phyloP scores from a whole-genome alignment of 192 early-diverging fungal species.

The Spinellus fusiger region DNA sequence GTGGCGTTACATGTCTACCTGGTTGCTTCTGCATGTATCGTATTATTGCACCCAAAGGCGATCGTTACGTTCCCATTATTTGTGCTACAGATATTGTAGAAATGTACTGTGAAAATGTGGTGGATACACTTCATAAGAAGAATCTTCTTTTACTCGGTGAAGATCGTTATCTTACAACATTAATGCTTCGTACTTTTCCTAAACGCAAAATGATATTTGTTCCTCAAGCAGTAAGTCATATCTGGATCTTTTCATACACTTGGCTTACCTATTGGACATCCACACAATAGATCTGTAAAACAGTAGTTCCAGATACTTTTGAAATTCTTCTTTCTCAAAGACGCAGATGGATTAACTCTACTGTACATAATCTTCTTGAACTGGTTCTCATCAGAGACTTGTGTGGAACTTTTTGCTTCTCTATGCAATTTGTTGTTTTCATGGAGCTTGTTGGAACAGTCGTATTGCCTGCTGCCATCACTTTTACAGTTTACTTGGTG shows the following conservation, averaged over 20 bases:
- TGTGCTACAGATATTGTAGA: conserved; percentile 71
- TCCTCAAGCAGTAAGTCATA: conserved; percentile 47
- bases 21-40: conserved; percentile 78
- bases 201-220: conserved; percentile 70
- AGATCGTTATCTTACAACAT: conserved; percentile 71
- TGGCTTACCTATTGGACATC: not conserved
- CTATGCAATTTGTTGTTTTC: conserved; percentile 94
- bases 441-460: conserved; percentile 92
- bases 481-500: conserved; percentile 79
- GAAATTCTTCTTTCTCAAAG: conserved; percentile 69
- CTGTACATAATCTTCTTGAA: conserved; percentile 81
- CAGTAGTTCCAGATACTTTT: conserved; percentile 65
- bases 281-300: conserved; percentile 67
- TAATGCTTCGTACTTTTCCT: conserved; percentile 71
- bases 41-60: conserved; percentile 63
- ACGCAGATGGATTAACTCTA: conserved; percentile 85
- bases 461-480: conserved; percentile 85
- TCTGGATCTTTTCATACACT: not conserved
- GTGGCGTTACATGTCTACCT: conserved; percentile 64
- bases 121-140: conserved; percentile 68
- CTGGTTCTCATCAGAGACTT: conserved; percentile 76
- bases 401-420: conserved; percentile 88
- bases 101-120: conserved; percentile 63
- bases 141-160: conserved; percentile 70
- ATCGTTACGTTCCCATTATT: conserved; percentile 62